These are phyloP conservation scores for Cladophialophora yegresii DNA, from an alignment of 2,329 filamentous ascomycete genomes.

Conservation along the genomic window DNA sequence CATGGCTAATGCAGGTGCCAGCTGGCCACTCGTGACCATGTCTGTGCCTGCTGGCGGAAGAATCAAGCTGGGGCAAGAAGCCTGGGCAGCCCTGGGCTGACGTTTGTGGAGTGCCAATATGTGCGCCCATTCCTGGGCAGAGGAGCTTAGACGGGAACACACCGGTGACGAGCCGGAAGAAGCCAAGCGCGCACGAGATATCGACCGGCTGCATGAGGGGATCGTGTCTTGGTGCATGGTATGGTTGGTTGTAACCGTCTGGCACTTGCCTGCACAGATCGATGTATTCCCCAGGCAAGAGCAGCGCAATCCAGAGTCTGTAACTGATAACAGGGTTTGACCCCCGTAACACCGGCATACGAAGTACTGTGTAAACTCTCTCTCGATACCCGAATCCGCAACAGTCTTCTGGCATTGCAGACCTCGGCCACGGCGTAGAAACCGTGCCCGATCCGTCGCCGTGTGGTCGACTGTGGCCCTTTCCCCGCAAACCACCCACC, in stretches of 20 bases:
- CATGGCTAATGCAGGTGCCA: background rate
- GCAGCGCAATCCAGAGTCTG: background rate
- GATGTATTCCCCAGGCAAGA: background rate
- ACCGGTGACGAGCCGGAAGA: slow-evolving; percentile 8
- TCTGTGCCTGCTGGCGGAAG: background rate
- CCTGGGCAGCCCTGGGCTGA: slow-evolving; percentile 20
- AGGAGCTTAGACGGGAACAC: slow-evolving; percentile 6
- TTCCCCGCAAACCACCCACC: slow-evolving; percentile 4
- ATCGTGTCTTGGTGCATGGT: background rate
- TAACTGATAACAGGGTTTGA: background rate
- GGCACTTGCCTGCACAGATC: background rate
- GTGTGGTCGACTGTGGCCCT: slow-evolving; percentile 15
- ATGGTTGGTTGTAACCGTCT: background rate
- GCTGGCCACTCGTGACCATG: slow-evolving; percentile 7
- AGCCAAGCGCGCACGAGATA: slow-evolving; percentile 2
- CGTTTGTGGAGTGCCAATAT: slow-evolving; percentile 14
- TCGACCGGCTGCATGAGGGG: background rate
- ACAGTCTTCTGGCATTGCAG: background rate
- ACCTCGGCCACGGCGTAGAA: slow-evolving; percentile 2
- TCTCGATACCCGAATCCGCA: background rate
- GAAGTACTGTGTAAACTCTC: background rate
- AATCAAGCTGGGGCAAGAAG: slow-evolving; percentile 1
- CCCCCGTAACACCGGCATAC: background rate
- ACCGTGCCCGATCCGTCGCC: slow-evolving; percentile 14
- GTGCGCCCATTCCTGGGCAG: slow-evolving; percentile 12